Conservation (phyloP, 768 basidiomycete species). For the Hemileccinum rubropunctum region DNA sequence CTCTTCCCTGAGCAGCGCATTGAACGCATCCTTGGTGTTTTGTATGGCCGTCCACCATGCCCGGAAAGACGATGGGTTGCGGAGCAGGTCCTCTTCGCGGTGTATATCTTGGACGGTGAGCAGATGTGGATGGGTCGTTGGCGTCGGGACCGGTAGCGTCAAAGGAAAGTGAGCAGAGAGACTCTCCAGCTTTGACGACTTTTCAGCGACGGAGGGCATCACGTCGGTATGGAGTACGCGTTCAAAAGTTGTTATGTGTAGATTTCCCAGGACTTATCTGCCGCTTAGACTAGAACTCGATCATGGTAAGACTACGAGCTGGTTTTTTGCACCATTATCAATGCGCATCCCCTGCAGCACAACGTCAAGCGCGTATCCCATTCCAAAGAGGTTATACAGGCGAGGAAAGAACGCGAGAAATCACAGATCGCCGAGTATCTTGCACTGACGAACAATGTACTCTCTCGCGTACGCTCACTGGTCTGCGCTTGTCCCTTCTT, state of each 20-base stretch:
- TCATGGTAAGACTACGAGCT: conserved; percentile 25
- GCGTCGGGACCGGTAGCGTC: conserved; percentile 81
- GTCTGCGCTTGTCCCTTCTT: neutral
- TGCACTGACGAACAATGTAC: conserved; percentile 57
- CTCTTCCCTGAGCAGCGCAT: conserved; percentile 56
- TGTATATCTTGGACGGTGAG: conserved; percentile 73
- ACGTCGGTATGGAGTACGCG: conserved; percentile 13
- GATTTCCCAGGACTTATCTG: conserved; percentile 1
- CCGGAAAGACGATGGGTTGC: conserved; percentile 88
- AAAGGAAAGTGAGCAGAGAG: conserved; percentile 71
- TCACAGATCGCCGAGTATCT: conserved; percentile 78
- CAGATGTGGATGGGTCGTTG: conserved; percentile 72
- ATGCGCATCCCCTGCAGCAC: conserved; percentile 46
- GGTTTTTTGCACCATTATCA: neutral
- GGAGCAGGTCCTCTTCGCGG: conserved; percentile 90
- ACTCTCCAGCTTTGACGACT: conserved; percentile 47
- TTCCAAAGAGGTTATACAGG: conserved; percentile 58
- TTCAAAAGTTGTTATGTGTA: neutral
- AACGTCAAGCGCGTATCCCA: conserved; percentile 63
- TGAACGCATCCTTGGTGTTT: conserved; percentile 64
- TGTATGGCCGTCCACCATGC: conserved; percentile 92
- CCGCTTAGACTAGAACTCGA: neutral
- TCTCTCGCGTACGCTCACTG: conserved; percentile 53
- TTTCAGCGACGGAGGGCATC: conserved; percentile 58
- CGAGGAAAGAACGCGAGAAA: conserved; percentile 66